These are phyloP conservation scores for Colletotrichum sp. DNA, from an alignment of 2,329 filamentous ascomycete species.

Conservation along the genomic window DNA sequence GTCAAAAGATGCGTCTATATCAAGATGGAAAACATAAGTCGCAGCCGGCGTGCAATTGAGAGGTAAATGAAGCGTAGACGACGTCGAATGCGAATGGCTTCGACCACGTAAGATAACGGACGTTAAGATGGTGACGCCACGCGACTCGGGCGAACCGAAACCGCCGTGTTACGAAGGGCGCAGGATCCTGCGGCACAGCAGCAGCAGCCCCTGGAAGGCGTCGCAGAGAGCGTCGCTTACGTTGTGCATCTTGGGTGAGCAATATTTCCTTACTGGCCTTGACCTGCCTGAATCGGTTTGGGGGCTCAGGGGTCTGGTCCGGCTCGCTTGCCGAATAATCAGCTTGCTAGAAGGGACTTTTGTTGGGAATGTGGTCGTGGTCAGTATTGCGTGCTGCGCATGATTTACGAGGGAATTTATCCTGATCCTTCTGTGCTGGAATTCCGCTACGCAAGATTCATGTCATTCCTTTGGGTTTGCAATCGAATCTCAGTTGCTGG, in stretches of 20 bases:
- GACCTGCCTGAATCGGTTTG: not conserved
- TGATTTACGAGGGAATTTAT: not conserved
- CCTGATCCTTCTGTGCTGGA: fast-evolving
- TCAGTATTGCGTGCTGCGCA: not conserved
- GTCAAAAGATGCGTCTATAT: fast-evolving
- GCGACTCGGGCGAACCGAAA: not conserved
- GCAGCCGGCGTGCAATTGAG: not conserved
- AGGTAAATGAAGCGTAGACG: not conserved
- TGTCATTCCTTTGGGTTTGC: not conserved
- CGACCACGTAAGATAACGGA: not conserved
- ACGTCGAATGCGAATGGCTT: not conserved
- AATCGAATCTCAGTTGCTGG: fast-evolving
- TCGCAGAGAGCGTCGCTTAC: not conserved
- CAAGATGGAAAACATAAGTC: fast-evolving
- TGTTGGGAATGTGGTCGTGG: fast-evolving
- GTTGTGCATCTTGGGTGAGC: not conserved
- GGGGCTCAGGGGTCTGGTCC: not conserved
- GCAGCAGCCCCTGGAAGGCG: not conserved
- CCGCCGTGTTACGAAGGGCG: not conserved
- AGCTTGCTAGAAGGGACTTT: not conserved
- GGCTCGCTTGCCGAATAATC: not conserved
- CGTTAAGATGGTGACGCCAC: not conserved
- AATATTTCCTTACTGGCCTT: not conserved
- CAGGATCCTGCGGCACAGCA: not conserved
- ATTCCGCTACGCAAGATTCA: not conserved